A percentile compares a stretch with the other conserved stretches of the same genome.
These are phyloP conservation scores for Acarospora socialis DNA, from an alignment of 2,329 filamentous ascomycete genomes.

Conservation along the genomic window DNA sequence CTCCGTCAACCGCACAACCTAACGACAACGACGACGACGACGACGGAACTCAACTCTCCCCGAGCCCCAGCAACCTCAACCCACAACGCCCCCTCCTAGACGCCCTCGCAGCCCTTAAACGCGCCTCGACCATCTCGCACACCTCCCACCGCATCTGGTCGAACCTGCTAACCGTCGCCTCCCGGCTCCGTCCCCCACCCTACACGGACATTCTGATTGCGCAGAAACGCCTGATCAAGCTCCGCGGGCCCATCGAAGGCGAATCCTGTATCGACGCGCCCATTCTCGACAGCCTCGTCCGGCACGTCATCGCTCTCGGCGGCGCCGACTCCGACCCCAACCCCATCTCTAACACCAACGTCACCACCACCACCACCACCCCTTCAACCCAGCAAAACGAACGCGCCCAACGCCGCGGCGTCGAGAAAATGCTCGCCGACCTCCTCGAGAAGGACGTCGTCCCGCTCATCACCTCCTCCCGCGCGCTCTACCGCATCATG, in stretches of 20 bases:
- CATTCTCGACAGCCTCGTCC: conserved; percentile 57
- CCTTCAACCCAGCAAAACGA: conserved; percentile 28
- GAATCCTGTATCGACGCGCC: conserved; percentile 67
- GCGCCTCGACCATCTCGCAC: conserved; percentile 67
- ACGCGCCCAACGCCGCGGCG: conserved; percentile 44
- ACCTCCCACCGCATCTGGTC: conserved; percentile 93
- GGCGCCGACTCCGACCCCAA: conserved; percentile 18
- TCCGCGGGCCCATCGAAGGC: conserved; percentile 50
- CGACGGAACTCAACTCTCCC: conserved; percentile 13
- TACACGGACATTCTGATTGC: conserved; percentile 64
- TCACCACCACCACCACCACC: conserved; percentile 29
- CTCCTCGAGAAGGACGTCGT: conserved; percentile 62
- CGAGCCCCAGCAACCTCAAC: conserved; percentile 23
- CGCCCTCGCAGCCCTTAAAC: conserved; percentile 72
- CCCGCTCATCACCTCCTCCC: conserved; percentile 70
- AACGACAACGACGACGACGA: conserved; percentile 19
- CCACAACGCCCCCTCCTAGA: conserved; percentile 53
- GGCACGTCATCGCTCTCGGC: conserved; percentile 46
- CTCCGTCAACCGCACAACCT: conserved; percentile 23
- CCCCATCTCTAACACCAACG: conserved; percentile 19
- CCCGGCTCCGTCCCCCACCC: conserved; percentile 60
- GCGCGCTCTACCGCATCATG: conserved; percentile 63
- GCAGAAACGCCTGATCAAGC: conserved; percentile 58
- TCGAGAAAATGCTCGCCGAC: conserved; percentile 37
- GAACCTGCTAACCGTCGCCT: conserved; percentile 79